A percentile compares a stretch with the other conserved stretches of the same genome.
Conservation (phyloP, 345 rosid genomes). For the Lagerstroemia speciosa region DNA sequence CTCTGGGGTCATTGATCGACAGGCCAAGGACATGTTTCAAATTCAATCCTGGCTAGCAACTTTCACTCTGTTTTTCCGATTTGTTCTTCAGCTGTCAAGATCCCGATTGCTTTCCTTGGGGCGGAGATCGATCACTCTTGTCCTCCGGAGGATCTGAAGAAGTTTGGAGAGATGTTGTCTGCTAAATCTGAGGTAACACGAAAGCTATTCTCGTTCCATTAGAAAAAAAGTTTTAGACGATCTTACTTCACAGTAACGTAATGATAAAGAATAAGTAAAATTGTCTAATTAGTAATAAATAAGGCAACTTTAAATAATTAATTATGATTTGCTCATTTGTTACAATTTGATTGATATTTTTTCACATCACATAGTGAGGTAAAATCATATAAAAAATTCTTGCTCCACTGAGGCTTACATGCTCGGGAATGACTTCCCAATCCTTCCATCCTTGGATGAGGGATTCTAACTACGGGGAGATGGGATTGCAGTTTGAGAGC, state of each 20-base stretch:
- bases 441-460: not conserved
- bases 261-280: too few species aligned
- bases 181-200: constrained; percentile 23
- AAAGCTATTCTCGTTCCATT: not conserved
- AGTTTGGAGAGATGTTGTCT: constrained; percentile 23
- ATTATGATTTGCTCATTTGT: too few species aligned
- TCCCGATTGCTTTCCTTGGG: constrained; percentile 33
- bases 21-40: not conserved
- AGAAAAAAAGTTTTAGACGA: too few species aligned
- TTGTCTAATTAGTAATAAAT: too few species aligned
- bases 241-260: too few species aligned
- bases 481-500: constrained; percentile 11
- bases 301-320: too few species aligned
- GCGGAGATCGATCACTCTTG: constrained; percentile 26
- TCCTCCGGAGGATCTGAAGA: constrained; percentile 23
- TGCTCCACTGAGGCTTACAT: not conserved
- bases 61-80: not conserved
- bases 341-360: too few species aligned
- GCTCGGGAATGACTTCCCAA: not conserved
- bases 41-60: not conserved
- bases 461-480: not conserved
- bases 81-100: constrained; percentile 28
- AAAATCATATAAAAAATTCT: too few species aligned
- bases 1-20: not conserved
- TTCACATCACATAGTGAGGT: too few species aligned